Evolutionary conservation across 1,284 basidiomycete species (phyloP), one percentile per base, ranked within the genome.

Genomic region (Flammula alnicola): DNA sequence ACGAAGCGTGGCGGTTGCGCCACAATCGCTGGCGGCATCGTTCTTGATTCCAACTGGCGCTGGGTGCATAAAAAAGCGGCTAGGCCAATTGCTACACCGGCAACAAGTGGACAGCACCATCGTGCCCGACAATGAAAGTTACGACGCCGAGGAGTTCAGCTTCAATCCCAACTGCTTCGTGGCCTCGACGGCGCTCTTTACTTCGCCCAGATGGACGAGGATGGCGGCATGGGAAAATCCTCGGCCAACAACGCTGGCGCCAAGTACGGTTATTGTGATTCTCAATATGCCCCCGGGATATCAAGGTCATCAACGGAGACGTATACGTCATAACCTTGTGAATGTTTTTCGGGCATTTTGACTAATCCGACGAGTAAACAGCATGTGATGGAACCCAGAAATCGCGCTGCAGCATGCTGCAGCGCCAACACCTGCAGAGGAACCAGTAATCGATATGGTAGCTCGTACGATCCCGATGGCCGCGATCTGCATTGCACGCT

Each of bases 401-500:
- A n/a, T 8, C 27, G 27, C 27, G 27, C 27, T 30, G 27, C 27
- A n/a, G 27, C 27, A n/a, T 7, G 27, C 27, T 7, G n/a, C 27
- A 8, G 8, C n/a, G 27, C 8, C 27, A 8, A n/a, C n/a, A n/a
- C 8, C 27, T 7, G 27, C 27, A 30, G 8, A 30, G 27, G 27
- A 7, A 8, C 27, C 27, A 30, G 27, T n/a, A n/a, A 30, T n/a
- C 27, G 27, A 7, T 26, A 20, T 27, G 31, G 17, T 26, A 33
- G 23, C 19, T 3, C 7, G 3, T n/a, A 3, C 37, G 8, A 29
- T 9, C 22, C n/a, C 14, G 14, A 30, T 30, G 27, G 27, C 27
- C n/a, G 27, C 27, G 27, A 30, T 65, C 26, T 66, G 47, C 66
- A 69, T 67, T 3, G 59, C 63, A 16, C 65, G 54, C 22, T 65